Evolutionary conservation across 2,329 filamentous ascomycete species (phyloP), one percentile per base, ranked within the genome.

Genomic region (Celoporthe dispersa): DNA sequence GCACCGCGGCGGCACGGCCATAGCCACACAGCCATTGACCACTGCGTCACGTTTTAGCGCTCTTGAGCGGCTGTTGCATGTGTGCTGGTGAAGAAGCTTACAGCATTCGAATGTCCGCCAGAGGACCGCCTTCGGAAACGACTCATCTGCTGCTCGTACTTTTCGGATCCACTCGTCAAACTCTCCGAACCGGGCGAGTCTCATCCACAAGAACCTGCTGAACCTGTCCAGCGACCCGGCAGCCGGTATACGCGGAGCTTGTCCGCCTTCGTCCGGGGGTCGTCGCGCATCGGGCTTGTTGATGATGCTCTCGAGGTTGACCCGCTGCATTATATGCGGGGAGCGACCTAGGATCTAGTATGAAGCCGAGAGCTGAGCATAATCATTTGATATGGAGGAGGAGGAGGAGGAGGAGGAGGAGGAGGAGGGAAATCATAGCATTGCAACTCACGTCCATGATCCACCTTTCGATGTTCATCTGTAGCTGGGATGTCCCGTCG

Each of bases 131-230:
- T 9, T 19, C 6, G 60, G 60, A n/a, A 63, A 63, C 0, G 3
- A 14, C 14, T 63, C 19, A 4, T 41, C 12, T 19, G 4, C 12
- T 2, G 4, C 3, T n/a, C 25, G 22, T 8, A 25, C 39, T 25
- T 65, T 39, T 16, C 37, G 48, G 39, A 65, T 60, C 68, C 68
- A 70, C 3, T 16, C 7, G 14, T 55, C 44, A n/a, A 70, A 16
- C 12, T 67, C 64, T n/a, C 68, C 68, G 9, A 48, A 44, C 35
- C 59, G 66, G 22, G 64, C 28, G 25, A 35, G 67, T 2, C 33
- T n/a, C 14, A 62, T 55, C 59, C 64, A 70, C 3, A 48, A 3
- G 9, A 61, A 28, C 8, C 44, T 41, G 22, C 25, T n/a, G 37
- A 41, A n/a, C 2, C 3, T 9, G 51, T 60, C 51, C 4, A 64